Evolutionary conservation across 495 filamentous ascomycete genomes (phyloP).

Genomic region (Hypoxylon perforatum): DNA sequence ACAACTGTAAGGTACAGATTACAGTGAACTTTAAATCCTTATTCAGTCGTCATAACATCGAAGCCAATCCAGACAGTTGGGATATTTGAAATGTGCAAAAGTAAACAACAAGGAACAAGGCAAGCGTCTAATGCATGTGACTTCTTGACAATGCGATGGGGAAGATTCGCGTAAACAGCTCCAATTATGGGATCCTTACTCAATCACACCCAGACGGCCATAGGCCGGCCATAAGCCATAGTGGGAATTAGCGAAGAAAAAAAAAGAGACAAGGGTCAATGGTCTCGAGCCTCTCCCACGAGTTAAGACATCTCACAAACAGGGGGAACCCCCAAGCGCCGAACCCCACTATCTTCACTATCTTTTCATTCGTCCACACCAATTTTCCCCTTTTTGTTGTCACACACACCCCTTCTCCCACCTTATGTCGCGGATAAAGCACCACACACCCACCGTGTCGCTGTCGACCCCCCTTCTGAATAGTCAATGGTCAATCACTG

Average conservation of each 20-base stretch:
- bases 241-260: conserved; percentile 4
- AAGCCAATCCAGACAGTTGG: background rate
- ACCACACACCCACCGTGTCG: conserved; percentile 23
- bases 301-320: conserved; percentile 23
- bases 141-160: background rate
- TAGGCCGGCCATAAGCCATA: background rate
- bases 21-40: conserved; percentile 10
- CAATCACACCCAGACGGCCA: conserved; percentile 3
- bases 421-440: no score
- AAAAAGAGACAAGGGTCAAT: conserved; percentile 2
- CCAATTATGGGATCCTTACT: background rate
- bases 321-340: conserved; percentile 26
- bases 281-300: conserved; percentile 28
- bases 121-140: background rate
- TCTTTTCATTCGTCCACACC: conserved; percentile 27
- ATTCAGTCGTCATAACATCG: background rate
- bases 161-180: background rate
- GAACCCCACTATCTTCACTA: conserved; percentile 21
- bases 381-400: conserved; percentile 25
- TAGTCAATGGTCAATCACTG: conserved; percentile 11
- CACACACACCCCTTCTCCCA: conserved; percentile 10
- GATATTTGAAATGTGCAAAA: background rate
- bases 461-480: conserved; percentile 30
- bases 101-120: background rate
- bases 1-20: conserved; percentile 28